Base-by-base conservation (phyloP, 805 yeast species). In the Sugiyamaella boreocaroliniensis region DNA sequence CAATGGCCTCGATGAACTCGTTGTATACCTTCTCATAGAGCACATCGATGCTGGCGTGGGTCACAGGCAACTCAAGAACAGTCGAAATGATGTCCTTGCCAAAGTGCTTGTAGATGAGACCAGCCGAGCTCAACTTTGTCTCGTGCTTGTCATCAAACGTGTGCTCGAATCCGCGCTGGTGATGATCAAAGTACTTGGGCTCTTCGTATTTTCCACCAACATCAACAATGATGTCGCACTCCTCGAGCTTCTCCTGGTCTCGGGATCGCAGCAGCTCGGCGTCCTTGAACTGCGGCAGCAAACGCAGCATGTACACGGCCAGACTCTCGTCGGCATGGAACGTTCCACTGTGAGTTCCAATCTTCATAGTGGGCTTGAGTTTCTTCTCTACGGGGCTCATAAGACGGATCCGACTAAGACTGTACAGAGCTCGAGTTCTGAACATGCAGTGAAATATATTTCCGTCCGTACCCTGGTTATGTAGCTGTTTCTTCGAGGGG, bases 251-350 rank as follows among this genome's bases (percentile, higher is more conserved):
- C 14, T 73, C 79, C 9, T 90, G 85, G 56, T 83, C 84, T 73
- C 99, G 80, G 2, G 97, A 86, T 68, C 99, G 82, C 18, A 87
- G 79, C 18, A 93, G 75, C 50, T 74, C 76, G 18, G 96, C 83
- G 54, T 81, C 74, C 46, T 77, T 65, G 68, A 70, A 93, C 66
- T 77, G 75, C 8, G 96, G 93, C 46, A 92, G 71, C 16, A 81
- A 72, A 59, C 78, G 80, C 52, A 93, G 73, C 85, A 93, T 82
- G 68, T 77, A 90, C 2, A 92, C 96, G 1, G 98, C 99, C 49
- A 93, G 76, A 10, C 96, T 83, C 69, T 93, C 99, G 68, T 93
- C 99, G 10, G 98, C 98, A 66, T 93, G 99, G 76, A 93, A 93
- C 0, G 89, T 78, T 7, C 99, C 99, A 47, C 63, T 63, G 54